phyloP scores from a whole-genome alignment of 2,329 filamentous ascomycete genomes.

The Penicillium sp. region DNA sequence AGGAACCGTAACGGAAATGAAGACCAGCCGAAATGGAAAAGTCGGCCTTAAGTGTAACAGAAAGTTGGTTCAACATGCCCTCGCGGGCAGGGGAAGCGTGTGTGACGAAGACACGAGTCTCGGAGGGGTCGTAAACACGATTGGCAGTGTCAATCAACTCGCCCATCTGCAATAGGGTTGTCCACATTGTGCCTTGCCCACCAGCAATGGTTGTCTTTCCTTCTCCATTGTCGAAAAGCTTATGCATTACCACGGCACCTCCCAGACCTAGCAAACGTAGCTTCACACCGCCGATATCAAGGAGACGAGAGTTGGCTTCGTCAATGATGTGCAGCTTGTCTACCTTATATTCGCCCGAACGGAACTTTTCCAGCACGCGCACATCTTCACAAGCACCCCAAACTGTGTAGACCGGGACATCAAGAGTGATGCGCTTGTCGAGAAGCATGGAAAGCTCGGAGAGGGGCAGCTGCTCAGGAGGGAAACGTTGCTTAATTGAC shows the following conservation, averaged over 20 bases:
- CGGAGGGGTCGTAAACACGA: constrained; percentile 95
- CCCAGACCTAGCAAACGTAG: constrained; percentile 89
- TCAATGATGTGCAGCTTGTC: constrained; percentile 98
- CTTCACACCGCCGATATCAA: constrained; percentile 95
- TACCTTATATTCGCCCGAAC: constrained; percentile 96
- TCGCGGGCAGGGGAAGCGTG: constrained; percentile 96
- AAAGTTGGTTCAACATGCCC: constrained; percentile 94
- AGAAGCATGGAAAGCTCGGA: constrained; percentile 90
- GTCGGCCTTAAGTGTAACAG: constrained; percentile 94
- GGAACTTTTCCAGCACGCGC: constrained; percentile 92
- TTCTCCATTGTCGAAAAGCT: constrained; percentile 98
- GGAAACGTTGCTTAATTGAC: constrained; percentile 79
- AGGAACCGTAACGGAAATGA: constrained; percentile 97
- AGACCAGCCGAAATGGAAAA: constrained; percentile 97
- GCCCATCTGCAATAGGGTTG: constrained; percentile 94
- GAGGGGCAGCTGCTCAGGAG: constrained; percentile 77
- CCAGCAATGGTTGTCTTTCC: constrained; percentile 97
- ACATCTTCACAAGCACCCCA: constrained; percentile 99
- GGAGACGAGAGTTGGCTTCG: constrained; percentile 90
- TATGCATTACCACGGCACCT: constrained; percentile 98
- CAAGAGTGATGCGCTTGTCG: constrained; percentile 82
- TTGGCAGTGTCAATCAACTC: constrained; percentile 97
- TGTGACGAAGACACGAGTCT: constrained; percentile 94
- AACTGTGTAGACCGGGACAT: constrained; percentile 96
- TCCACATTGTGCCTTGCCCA: constrained; percentile 99